Evolutionary conservation across 768 basidiomycete genomes (phyloP).

Genomic region (Neoboletus brunneissimus): DNA sequence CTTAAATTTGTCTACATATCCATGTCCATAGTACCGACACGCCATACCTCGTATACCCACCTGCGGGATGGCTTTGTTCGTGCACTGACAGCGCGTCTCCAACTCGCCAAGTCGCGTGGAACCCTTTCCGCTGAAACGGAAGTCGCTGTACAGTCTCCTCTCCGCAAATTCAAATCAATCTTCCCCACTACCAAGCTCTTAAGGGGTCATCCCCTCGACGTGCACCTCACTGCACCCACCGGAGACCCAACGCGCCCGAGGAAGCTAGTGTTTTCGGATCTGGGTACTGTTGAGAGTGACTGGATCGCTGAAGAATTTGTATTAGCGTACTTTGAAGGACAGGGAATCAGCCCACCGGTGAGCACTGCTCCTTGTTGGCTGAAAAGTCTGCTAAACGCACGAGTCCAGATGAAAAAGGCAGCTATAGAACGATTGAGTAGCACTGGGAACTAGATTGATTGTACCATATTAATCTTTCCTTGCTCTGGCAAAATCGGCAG

Average conservation of each 20-base stretch:
- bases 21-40: constrained; percentile 62
- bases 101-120: constrained; percentile 48
- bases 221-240: constrained; percentile 59
- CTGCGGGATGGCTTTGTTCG: constrained; percentile 83
- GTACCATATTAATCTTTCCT: neutral
- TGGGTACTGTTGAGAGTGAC: constrained; percentile 67
- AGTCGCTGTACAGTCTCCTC: constrained; percentile 52
- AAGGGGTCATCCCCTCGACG: constrained; percentile 69
- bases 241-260: constrained; percentile 45
- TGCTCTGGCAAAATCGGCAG: neutral
- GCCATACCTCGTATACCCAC: constrained; percentile 74
- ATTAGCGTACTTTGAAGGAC: constrained; percentile 70
- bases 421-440: constrained; percentile 22
- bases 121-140: constrained; percentile 60
- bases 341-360: constrained; percentile 70
- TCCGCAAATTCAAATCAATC: constrained; percentile 70
- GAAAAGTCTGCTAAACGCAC: neutral
- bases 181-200: constrained; percentile 67
- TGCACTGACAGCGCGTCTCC: constrained; percentile 61
- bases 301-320: constrained; percentile 77
- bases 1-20: neutral
- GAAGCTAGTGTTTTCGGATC: constrained; percentile 61
- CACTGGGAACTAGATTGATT: constrained; percentile 17
- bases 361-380: constrained; percentile 23
- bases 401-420: constrained; percentile 29